These are phyloP conservation scores for Candida qinlingensis DNA, from an alignment of 805 yeast genomes.

Conservation along the genomic window DNA sequence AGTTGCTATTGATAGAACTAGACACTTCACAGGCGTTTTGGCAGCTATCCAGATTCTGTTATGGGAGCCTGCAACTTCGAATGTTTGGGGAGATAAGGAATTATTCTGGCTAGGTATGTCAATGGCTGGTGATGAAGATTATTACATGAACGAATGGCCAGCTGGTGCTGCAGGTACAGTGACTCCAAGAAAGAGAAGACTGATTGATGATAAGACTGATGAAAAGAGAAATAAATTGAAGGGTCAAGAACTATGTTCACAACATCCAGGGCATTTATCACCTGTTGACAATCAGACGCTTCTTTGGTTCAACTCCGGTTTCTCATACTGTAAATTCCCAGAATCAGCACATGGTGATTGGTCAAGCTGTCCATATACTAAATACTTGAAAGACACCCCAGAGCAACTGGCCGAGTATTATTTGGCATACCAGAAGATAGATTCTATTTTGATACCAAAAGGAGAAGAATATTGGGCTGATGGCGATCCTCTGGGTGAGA, in stretches of 20 bases:
- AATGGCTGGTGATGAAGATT: constrained; percentile 48
- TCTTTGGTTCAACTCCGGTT: constrained; percentile 60
- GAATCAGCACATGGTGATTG: constrained; percentile 29
- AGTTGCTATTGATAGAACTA: constrained; percentile 38
- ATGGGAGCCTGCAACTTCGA: constrained; percentile 36
- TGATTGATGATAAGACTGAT: constrained; percentile 15
- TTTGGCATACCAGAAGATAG: constrained; percentile 33
- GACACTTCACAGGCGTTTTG: constrained; percentile 45
- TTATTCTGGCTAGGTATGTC: constrained; percentile 60
- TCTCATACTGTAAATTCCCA: constrained; percentile 38
- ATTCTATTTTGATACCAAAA: constrained; percentile 45
- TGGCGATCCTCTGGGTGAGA: constrained; percentile 37
- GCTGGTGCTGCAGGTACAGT: constrained; percentile 56
- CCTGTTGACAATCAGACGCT: constrained; percentile 42
- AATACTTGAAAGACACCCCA: constrained; percentile 4
- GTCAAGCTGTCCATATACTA: constrained; percentile 19
- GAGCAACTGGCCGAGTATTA: constrained; percentile 29
- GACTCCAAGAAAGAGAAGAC: constrained; percentile 20
- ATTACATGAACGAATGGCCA: constrained; percentile 43
- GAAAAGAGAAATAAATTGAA: constrained; percentile 15
- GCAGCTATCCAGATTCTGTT: constrained; percentile 35
- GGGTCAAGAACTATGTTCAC: constrained; percentile 45
- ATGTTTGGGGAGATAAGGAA: constrained; percentile 66
- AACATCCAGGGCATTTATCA: constrained; percentile 55
- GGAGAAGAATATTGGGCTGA: constrained; percentile 30